Evolutionary conservation across 148 eudicot species (phyloP).

Genomic region (Spergularia marina): DNA sequence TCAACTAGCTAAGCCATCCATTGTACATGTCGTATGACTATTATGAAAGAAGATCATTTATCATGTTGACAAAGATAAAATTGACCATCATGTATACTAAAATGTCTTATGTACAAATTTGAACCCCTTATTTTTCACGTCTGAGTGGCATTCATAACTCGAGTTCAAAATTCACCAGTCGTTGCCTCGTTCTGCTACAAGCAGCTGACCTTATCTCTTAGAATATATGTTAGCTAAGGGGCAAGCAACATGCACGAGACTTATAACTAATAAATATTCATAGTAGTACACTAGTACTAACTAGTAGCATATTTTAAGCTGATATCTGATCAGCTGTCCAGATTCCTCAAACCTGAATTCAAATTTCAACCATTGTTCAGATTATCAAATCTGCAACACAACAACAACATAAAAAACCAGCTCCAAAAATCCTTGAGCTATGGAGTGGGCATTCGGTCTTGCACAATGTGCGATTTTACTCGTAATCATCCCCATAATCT

Average conservation of each 20-base stretch:
- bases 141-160: too few relatives aligned
- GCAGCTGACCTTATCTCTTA: too few relatives aligned
- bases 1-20: too few relatives aligned
- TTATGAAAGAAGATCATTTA: too few relatives aligned
- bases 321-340: background rate
- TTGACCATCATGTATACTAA: too few relatives aligned
- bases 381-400: background rate
- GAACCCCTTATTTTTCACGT: too few relatives aligned
- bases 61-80: too few relatives aligned
- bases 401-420: too few relatives aligned
- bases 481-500: background rate
- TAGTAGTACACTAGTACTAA: background rate
- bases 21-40: too few relatives aligned
- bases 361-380: background rate
- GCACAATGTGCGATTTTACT: slow-evolving; percentile 6
- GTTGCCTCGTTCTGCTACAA: too few relatives aligned
- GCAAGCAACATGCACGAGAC: background rate
- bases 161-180: too few relatives aligned
- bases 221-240: background rate
- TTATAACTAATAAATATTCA: background rate
- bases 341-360: background rate
- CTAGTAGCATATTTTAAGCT: background rate
- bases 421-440: background rate
- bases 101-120: too few relatives aligned
- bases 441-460: slow-evolving; percentile 16